A percentile compares a stretch with the other conserved stretches of the same genome.
These are phyloP conservation scores for Panaeolus papilionaceus DNA, from an alignment of 768 basidiomycete genomes.

Conservation along the genomic window DNA sequence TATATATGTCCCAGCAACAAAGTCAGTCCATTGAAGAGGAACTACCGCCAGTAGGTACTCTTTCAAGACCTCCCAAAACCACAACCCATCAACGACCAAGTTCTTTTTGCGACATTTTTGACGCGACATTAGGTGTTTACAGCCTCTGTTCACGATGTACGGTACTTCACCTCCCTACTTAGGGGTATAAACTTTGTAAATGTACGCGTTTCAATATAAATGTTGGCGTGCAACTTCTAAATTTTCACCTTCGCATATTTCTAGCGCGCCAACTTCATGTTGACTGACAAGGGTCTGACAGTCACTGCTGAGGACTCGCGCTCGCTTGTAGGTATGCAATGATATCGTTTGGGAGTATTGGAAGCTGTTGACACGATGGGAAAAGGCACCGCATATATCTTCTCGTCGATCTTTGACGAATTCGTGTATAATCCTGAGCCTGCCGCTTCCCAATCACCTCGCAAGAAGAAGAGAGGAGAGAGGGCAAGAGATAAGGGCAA, in stretches of 20 bases:
- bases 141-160: conserved; percentile 81
- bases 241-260: conserved; percentile 13
- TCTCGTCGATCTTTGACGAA: conserved; percentile 78
- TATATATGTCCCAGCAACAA: background rate
- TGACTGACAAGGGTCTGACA: conserved; percentile 73
- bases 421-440: conserved; percentile 65
- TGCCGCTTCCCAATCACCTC: conserved; percentile 22
- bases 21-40: background rate
- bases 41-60: background rate
- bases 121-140: conserved; percentile 55
- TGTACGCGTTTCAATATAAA: conserved; percentile 49
- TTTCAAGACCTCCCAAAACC: background rate
- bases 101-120: conserved; percentile 10
- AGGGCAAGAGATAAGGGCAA: conserved; percentile 20
- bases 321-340: conserved; percentile 70
- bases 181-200: conserved; percentile 84
- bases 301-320: conserved; percentile 88
- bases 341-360: background rate
- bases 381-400: conserved; percentile 87
- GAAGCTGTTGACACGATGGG: conserved; percentile 11
- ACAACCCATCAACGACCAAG: background rate
- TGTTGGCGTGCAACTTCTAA: conserved; percentile 1
- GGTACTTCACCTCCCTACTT: conserved; percentile 78
- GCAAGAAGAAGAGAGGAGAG: conserved; percentile 18
- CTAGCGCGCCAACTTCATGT: conserved; percentile 77